These are phyloP conservation scores for Lipomyces lipofer DNA, from an alignment of 805 yeast genomes.

Conservation along the genomic window DNA sequence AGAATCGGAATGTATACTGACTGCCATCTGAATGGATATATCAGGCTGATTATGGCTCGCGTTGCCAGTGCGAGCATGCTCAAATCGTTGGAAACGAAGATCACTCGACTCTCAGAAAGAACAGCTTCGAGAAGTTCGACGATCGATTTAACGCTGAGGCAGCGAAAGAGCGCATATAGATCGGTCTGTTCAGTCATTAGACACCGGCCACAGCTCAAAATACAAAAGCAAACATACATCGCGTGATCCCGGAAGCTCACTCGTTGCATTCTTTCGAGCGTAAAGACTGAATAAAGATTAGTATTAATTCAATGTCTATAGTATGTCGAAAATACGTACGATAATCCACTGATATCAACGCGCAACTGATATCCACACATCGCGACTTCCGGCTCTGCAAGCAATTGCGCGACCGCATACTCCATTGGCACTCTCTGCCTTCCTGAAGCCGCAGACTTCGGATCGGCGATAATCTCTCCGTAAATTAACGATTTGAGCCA, in stretches of 20 bases:
- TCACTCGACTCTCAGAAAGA: slow-evolving; percentile 24
- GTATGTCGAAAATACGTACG: slow-evolving; percentile 6
- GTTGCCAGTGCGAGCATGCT: slow-evolving; percentile 23
- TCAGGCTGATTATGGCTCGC: slow-evolving; percentile 19
- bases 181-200: slow-evolving; percentile 15
- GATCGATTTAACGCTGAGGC: slow-evolving; percentile 15
- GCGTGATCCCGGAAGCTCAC: slow-evolving; percentile 23
- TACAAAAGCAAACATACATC: slow-evolving; percentile 16
- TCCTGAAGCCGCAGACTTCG: not conserved
- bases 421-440: slow-evolving; percentile 27
- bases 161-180: slow-evolving; percentile 26
- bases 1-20: slow-evolving; percentile 30
- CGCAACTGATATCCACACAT: slow-evolving; percentile 5
- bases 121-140: slow-evolving; percentile 29
- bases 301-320: not conserved
- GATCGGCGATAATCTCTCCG: slow-evolving; percentile 12
- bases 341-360: slow-evolving; percentile 12
- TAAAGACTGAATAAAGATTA: slow-evolving; percentile 8
- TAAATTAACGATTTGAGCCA: slow-evolving; percentile 27
- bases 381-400: slow-evolving; percentile 6
- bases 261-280: slow-evolving; percentile 20
- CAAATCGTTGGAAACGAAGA: slow-evolving; percentile 23
- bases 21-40: slow-evolving; percentile 29
- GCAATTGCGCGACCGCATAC: slow-evolving; percentile 22
- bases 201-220: not conserved